These are phyloP conservation scores for Dendrobium nobile DNA, from an alignment of 106 monocot genomes.

Conservation along the genomic window DNA sequence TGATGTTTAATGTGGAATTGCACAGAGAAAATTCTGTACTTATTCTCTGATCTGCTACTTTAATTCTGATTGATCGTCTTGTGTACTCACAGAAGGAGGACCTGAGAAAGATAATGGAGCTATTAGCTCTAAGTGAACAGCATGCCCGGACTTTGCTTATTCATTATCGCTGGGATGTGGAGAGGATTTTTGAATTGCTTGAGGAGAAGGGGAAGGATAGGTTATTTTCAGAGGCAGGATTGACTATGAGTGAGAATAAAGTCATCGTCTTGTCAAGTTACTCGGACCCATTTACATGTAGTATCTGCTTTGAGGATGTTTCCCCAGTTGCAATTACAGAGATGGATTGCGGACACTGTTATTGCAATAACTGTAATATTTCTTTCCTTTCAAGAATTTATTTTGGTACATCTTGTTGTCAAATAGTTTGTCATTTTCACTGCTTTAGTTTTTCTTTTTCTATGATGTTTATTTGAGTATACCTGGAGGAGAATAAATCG, in stretches of 20 bases:
- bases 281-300: conserved; percentile 28
- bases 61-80: conserved; percentile 8
- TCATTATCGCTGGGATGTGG: conserved; percentile 76
- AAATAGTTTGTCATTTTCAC: conserved; percentile 3
- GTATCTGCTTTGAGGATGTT: conserved; percentile 73
- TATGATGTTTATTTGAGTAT: neutral
- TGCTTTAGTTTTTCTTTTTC: neutral
- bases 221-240: conserved; percentile 74
- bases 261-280: conserved; percentile 2
- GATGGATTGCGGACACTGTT: conserved; percentile 81
- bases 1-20: neutral
- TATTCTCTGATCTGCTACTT: conserved; percentile 6
- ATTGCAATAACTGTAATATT: conserved; percentile 78
- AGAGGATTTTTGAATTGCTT: conserved; percentile 67
- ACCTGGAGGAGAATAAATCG: neutral
- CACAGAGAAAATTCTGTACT: neutral
- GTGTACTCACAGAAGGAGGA: conserved; percentile 60
- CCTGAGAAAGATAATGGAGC: conserved; percentile 72
- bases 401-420: neutral
- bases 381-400: neutral
- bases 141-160: conserved; percentile 87
- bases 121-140: conserved; percentile 70
- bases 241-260: conserved; percentile 29
- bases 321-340: conserved; percentile 14
- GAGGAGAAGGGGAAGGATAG: conserved; percentile 64